Conservation (phyloP, 352 stramenopile genomes). For the Phytophthora idaei region DNA sequence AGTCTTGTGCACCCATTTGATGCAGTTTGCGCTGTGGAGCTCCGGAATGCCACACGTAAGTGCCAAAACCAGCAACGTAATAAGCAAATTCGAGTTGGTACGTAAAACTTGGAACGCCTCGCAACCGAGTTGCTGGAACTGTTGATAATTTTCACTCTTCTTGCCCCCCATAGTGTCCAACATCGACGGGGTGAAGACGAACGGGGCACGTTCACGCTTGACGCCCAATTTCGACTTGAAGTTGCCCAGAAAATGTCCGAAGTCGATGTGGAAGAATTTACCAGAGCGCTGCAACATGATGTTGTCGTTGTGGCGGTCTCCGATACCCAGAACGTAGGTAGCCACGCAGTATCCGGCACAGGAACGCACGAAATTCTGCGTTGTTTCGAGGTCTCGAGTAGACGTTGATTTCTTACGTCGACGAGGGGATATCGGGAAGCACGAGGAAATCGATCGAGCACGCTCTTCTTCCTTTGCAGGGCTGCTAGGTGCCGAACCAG, state of each 20-base stretch:
- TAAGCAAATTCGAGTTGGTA: constrained; percentile 77
- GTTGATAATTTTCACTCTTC: constrained; percentile 70
- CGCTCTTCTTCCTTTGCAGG: constrained; percentile 15
- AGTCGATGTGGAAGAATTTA: constrained; percentile 97
- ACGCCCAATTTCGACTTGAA: constrained; percentile 94
- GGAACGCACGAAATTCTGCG: constrained; percentile 90
- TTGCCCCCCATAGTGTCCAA: constrained; percentile 84
- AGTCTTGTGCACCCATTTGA: constrained; percentile 82
- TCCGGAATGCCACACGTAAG: constrained; percentile 85
- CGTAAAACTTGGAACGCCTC: constrained; percentile 79
- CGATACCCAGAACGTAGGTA: constrained; percentile 94
- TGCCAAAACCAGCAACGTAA: constrained; percentile 82
- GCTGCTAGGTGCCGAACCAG: constrained; percentile 17
- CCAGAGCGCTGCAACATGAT: constrained; percentile 94
- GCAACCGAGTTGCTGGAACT: constrained; percentile 75
- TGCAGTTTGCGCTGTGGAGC: constrained; percentile 64
- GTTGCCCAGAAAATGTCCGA: constrained; percentile 95
- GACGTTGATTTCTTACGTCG: constrained; percentile 37
- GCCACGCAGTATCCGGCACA: constrained; percentile 94
- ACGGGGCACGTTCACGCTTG: constrained; percentile 90
- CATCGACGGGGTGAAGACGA: constrained; percentile 94
- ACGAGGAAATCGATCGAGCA: constrained; percentile 43
- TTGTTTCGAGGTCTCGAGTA: constrained; percentile 52
- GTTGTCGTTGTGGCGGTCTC: constrained; percentile 95
- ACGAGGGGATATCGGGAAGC: constrained; percentile 59